Evolutionary conservation across 129 eudicot species (phyloP), one percentile per base, ranked within the genome.

Genomic region (Mikania micrantha): DNA sequence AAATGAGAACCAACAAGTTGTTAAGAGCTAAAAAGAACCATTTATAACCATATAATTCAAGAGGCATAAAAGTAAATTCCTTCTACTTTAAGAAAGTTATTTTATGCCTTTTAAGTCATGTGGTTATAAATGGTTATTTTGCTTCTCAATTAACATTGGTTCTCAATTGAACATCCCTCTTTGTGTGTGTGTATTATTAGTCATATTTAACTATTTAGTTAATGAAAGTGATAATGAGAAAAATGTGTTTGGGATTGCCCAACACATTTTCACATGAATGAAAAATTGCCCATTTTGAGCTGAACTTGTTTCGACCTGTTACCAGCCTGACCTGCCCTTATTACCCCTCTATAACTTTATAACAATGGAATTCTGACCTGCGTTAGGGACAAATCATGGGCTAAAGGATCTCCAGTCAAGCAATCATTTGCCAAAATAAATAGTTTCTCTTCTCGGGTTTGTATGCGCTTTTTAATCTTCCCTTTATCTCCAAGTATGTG

Each of bases 351-450:
- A 19, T 40, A 25, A 71, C 31, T 28, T 58, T 22, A 59, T 27
- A 58, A 60, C 28, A 44, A 28, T n/a, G 35, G 40, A 15, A 66
- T 72, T 12, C 31, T 71, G 63, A 94, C 99, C 97, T 94, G 99
- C 71, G 78, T 85, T 77, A 90, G 81, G 77, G 99, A 90, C 72
- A 94, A 70, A 61, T 94, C 97, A 66, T 83, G 97, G 61, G 82
- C 84, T 74, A 74, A 61, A 45, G 99, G 99, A 80, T 94, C 97
- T 52, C 99, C 99, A 61, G 97, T 90, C 81, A 94, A 82, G 84
- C 93, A 89, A 81, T 94, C 99, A 80, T 90, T 94, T 56, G 83
- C 95, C 80, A 94, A 74, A 79, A 94, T 78, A 82, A 90, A 94
- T 59, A 94, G 80, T 71, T 94, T 94, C 81, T 94, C 99, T 85